Percentiles rank a stretch among this genome's conserved stretches.
Conservation (phyloP, 106 monocot species). For the Platanthera guangdongensis region DNA sequence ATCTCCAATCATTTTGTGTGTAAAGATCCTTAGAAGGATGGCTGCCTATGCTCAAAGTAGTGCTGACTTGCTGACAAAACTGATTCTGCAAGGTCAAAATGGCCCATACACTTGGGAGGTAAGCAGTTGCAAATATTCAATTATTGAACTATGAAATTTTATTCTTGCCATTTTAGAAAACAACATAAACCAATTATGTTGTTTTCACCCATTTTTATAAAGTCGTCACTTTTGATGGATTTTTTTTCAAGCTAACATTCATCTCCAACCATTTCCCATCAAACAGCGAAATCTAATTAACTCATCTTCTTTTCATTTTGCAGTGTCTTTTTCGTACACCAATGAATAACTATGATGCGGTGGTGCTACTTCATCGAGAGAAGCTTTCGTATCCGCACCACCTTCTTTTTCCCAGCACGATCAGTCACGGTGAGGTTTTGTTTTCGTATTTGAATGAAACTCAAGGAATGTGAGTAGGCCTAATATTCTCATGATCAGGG, state of each 20-base stretch:
- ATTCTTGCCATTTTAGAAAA: no score
- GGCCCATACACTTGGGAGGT: slow-evolving; percentile 90
- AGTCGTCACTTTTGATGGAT: no score
- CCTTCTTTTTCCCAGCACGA: slow-evolving; percentile 64
- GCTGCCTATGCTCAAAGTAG: slow-evolving; percentile 79
- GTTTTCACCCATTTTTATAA: no score
- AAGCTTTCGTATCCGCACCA: slow-evolving; percentile 60
- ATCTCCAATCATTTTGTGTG: slow-evolving; percentile 5
- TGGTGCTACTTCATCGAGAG: slow-evolving; percentile 69
- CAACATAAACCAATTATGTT: no score
- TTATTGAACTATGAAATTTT: neutral
- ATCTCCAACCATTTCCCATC: no score
- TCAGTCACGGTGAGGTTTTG: slow-evolving; percentile 39
- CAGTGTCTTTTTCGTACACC: slow-evolving; percentile 85
- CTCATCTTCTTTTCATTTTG: neutral
- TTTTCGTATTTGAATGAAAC: neutral
- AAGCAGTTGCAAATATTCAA: neutral
- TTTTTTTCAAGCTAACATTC: no score
- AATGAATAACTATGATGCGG: slow-evolving; percentile 84
- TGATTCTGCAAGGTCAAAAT: slow-evolving; percentile 43
- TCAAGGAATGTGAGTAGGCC: neutral
- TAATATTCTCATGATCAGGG: slow-evolving; percentile 27
- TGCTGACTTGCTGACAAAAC: slow-evolving; percentile 59
- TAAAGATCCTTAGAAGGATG: slow-evolving; percentile 72
- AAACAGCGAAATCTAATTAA: neutral